phyloP scores from a whole-genome alignment of 495 filamentous ascomycete genomes.

The Lasiosphaeria ovina region DNA sequence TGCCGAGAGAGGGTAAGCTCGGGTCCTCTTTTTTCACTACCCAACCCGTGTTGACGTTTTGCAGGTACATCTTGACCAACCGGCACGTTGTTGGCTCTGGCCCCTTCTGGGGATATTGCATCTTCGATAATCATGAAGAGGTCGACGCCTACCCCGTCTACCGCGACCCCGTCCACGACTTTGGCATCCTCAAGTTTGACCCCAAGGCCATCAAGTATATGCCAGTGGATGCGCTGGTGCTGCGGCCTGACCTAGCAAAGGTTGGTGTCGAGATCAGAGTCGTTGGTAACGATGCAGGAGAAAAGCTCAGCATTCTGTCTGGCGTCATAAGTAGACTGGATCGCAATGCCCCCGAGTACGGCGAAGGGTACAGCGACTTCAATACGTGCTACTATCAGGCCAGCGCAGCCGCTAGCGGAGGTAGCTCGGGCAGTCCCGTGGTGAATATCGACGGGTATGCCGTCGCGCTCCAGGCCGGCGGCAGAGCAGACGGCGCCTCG shows the following conservation, averaged over 20 bases:
- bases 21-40: slow-evolving; percentile 24
- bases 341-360: slow-evolving; percentile 95
- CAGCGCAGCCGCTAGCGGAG: slow-evolving; percentile 91
- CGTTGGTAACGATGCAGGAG: slow-evolving; percentile 97
- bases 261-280: slow-evolving; percentile 94
- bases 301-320: slow-evolving; percentile 97
- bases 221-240: slow-evolving; percentile 72
- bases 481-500: slow-evolving; percentile 87
- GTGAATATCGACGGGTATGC: slow-evolving; percentile 93
- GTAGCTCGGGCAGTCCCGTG: slow-evolving; percentile 94
- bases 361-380: slow-evolving; percentile 98
- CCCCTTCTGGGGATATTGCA: slow-evolving; percentile 95
- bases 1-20: slow-evolving; percentile 76
- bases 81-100: slow-evolving; percentile 95
- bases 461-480: slow-evolving; percentile 91
- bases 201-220: slow-evolving; percentile 96
- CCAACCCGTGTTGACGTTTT: slow-evolving; percentile 7
- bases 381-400: slow-evolving; percentile 99
- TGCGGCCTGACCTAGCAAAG: slow-evolving; percentile 84
- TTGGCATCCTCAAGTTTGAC: slow-evolving; percentile 93
- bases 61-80: slow-evolving; percentile 73
- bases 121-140: slow-evolving; percentile 98
- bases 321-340: slow-evolving; percentile 96
- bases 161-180: slow-evolving; percentile 97
- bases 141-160: slow-evolving; percentile 98